These are phyloP conservation scores for Sequoiadendron giganteum DNA, from an alignment of 75 land plant genomes.

Conservation along the genomic window DNA sequence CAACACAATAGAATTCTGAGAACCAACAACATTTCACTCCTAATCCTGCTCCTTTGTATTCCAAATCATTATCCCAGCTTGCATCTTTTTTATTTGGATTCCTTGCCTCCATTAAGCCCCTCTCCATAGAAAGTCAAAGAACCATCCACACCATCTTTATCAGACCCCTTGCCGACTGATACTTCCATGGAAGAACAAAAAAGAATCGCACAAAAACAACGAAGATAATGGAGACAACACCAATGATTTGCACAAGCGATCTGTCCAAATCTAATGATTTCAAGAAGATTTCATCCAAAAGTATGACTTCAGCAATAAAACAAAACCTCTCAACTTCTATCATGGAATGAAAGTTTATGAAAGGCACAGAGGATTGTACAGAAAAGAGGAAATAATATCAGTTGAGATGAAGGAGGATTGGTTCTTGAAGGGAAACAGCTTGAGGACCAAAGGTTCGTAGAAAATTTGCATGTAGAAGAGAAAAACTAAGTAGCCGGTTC, in stretches of 20 bases:
- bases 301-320: constrained; percentile 1
- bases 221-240: not conserved
- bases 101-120: constrained; percentile 60
- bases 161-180: constrained; percentile 36
- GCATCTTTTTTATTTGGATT: constrained; percentile 50
- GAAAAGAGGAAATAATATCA: no score
- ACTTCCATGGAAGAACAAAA: constrained; percentile 64
- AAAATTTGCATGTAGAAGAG: no score
- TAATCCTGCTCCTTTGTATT: constrained; percentile 15
- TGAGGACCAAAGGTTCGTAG: no score
- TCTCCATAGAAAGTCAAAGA: constrained; percentile 35
- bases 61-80: constrained; percentile 56
- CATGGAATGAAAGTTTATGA: no score
- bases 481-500: no score
- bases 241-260: not conserved
- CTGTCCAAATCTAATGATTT: not conserved
- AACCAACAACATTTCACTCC: constrained; percentile 14
- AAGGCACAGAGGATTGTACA: no score
- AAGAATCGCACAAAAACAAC: constrained; percentile 13
- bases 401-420: no score
- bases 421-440: no score
- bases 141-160: constrained; percentile 19
- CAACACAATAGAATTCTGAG: constrained; percentile 20
- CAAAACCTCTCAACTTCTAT: no score
- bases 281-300: constrained; percentile 5